Evolutionary conservation across 2,329 filamentous ascomycete genomes (phyloP).

Genomic region (Penicillium expansum): DNA sequence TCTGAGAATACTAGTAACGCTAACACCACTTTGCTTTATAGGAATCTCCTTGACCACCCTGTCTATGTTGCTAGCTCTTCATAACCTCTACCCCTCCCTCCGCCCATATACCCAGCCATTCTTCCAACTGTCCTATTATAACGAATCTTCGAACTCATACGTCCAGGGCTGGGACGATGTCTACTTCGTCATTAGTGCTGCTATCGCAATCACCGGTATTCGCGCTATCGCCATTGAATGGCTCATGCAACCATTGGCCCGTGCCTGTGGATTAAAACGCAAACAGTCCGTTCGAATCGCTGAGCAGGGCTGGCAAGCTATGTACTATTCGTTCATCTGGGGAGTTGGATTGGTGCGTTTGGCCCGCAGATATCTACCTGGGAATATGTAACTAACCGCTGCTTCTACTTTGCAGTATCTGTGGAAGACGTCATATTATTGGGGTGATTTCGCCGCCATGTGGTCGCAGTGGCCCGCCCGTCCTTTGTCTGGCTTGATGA

Average conservation of each 20-base stretch:
- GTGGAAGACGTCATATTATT: conserved; percentile 74
- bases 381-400: conserved; percentile 7
- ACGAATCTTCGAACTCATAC: conserved; percentile 66
- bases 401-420: conserved; percentile 61
- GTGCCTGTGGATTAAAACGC: conserved; percentile 68
- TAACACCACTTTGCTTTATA: conserved; percentile 36
- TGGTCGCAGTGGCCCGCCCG: conserved; percentile 84
- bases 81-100: conserved; percentile 77
- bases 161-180: conserved; percentile 75
- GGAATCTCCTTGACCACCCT: conserved; percentile 84
- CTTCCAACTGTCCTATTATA: conserved; percentile 81
- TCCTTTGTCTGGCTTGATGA: conserved; percentile 70
- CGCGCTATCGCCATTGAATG: conserved; percentile 86
- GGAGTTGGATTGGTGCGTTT: conserved; percentile 71
- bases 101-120: conserved; percentile 80
- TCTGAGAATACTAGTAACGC: conserved; percentile 7
- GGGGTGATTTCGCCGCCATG: conserved; percentile 69
- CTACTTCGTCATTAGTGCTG: conserved; percentile 72
- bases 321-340: conserved; percentile 84
- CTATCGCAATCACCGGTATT: conserved; percentile 82
- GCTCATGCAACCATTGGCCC: conserved; percentile 73
- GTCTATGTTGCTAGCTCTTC: conserved; percentile 75
- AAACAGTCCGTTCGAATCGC: conserved; percentile 82
- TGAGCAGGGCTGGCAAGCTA: conserved; percentile 87
- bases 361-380: neutral